phyloP scores from a whole-genome alignment of 2,329 filamentous ascomycete species.

The Myriosclerotinia duriaeana region DNA sequence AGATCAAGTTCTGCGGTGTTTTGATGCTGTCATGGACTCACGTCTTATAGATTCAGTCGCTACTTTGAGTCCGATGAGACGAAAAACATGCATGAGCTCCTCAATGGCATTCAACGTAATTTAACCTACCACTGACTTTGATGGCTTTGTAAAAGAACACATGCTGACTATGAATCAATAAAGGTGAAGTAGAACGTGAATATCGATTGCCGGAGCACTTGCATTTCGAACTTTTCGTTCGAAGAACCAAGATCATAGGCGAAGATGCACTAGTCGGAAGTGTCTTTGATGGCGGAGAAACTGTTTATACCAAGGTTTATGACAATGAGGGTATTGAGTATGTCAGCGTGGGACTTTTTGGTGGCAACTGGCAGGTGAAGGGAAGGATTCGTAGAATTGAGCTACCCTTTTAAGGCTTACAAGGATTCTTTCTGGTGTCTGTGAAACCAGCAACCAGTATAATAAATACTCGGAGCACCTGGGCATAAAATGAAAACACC shows the following conservation, averaged over 20 bases:
- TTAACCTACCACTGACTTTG: neutral
- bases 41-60: neutral
- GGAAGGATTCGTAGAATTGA: neutral
- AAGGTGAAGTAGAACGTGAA: neutral
- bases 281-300: neutral
- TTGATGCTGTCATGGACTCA: too few relatives aligned
- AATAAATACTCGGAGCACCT: too few relatives aligned
- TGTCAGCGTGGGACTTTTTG: neutral
- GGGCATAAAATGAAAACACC: too few relatives aligned
- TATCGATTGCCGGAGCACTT: neutral
- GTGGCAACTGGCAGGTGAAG: neutral
- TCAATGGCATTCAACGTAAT: neutral
- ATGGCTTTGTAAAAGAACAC: neutral
- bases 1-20: too few relatives aligned
- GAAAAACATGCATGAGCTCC: neutral
- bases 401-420: too few relatives aligned
- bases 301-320: slow-evolving; percentile 1
- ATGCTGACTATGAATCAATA: neutral
- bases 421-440: too few relatives aligned
- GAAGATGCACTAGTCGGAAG: neutral
- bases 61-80: neutral
- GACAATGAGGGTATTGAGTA: neutral
- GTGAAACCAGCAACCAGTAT: too few relatives aligned
- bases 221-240: neutral
- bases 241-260: neutral